Base-by-base conservation (phyloP, 352 stramenopile species). In the Pythium scleroteichum region DNA sequence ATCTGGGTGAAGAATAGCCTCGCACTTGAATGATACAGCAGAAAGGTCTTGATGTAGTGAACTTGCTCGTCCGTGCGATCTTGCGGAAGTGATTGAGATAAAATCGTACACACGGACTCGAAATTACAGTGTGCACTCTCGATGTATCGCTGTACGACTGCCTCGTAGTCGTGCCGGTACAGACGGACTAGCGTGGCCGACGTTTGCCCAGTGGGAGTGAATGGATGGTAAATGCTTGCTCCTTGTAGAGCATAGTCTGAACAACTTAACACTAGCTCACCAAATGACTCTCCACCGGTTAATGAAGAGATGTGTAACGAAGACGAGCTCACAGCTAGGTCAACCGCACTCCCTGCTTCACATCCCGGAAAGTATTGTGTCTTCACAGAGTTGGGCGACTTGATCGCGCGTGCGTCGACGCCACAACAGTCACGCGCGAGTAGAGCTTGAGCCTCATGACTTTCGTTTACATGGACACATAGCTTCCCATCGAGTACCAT, bases 41-140 rank as follows among this genome's bases (percentile, higher is more conserved):
- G 33, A 48, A 71, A 85, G n/a, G 26, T 55, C 41, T 41, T 63
- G 2, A 81, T 19, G 45, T 73, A 79, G 0, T 40, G 23, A 3
- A 85, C 17, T 42, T 85, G 71, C 46, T 81, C 73, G 12, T 78
- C 72, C 2, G 69, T 79, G 8, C 76, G 76, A 46, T 85, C 73
- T 62, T 66, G 76, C 46, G 73, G 71, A 14, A 69, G 50, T 4
- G 62, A 62, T n/a, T 52, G 41, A 5, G 61, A 52, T 22, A 82
- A 33, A 48, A 82, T 73, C 9, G 32, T 35, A 17, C 63, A 63
- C 4, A 62, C 53, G 10, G 14, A 41, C 2, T 66, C 65, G 13
- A 64, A 48, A 4, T 69, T 68, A 29, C 81, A 78, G 13, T 68
- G 59, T 0, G 42, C 71, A 1, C 51, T 59, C 10, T 79, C 55